Percentiles rank a stretch among this genome's conserved stretches.
Conservation (phyloP, 148 eudicot genomes). For the Fallopia convolvulus region DNA sequence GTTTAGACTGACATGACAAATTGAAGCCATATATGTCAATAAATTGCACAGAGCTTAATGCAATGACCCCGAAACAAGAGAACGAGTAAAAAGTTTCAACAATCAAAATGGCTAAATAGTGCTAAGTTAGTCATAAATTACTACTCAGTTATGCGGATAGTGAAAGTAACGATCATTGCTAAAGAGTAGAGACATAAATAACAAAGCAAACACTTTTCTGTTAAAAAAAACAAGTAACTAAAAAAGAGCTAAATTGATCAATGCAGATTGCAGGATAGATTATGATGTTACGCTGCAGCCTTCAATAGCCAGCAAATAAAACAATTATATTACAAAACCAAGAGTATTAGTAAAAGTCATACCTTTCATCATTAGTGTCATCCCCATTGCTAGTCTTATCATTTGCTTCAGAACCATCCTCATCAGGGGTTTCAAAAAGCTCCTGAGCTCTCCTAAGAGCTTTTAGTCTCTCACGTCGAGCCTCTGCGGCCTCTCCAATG, state of each 20-base stretch:
- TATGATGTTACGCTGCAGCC: too few relatives aligned
- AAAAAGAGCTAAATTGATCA: not conserved
- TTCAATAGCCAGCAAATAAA: not conserved
- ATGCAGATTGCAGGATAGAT: not conserved
- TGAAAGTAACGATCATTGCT: not conserved
- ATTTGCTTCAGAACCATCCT: constrained; percentile 29
- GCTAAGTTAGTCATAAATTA: not conserved
- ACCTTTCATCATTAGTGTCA: constrained; percentile 37
- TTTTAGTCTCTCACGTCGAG: constrained; percentile 69
- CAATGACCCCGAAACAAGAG: not conserved
- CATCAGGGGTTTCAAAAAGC: constrained; percentile 63
- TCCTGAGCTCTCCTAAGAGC: constrained; percentile 80
- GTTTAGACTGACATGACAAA: constrained; percentile 40
- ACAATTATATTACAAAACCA: not conserved
- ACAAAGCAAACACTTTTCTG: not conserved
- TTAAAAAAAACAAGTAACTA: not conserved
- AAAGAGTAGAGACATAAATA: not conserved
- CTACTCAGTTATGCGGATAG: not conserved
- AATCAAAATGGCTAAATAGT: not conserved
- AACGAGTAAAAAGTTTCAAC: not conserved
- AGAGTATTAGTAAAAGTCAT: not conserved
- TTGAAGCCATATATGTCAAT: not conserved
- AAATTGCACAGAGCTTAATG: not conserved
- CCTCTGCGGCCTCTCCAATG: constrained; percentile 64
- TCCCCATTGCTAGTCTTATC: constrained; percentile 15